Base-by-base conservation (phyloP, 2,329 filamentous ascomycete species). In the Neocucurbitaria cava region DNA sequence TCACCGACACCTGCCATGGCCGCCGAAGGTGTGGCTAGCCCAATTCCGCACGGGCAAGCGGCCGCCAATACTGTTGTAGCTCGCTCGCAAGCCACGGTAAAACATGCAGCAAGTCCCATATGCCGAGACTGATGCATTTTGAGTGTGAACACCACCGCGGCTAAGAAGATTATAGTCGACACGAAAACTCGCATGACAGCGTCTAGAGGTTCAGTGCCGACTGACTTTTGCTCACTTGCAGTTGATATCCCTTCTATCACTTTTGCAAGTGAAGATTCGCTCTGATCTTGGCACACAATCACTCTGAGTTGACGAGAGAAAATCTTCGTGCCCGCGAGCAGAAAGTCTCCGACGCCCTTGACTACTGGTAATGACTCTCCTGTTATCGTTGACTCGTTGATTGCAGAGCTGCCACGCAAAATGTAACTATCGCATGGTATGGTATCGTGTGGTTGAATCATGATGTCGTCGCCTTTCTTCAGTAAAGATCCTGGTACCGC, bases 31-130 rank as follows among this genome's bases (percentile, higher is more conserved):
- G 53, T 58, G 9, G 59, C 56, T 24, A 64, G 30, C 2, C 58
- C 61, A 24, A 64, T 42, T 3, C 51, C 61, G 41, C 61, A 64
- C 23, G 58, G 56, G 46, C 59, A 62, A 15, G 58, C 56, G 10
- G 58, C 58, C 13, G 53, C 55, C 13, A 64, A 35, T 20, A 61
- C 36, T 1, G 58, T 61, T 15, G 45, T 51, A 6, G 48, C 36
- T 43, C 48, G 50, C 36, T 53, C 33, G 10, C 44, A 50, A 15
- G 53, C 51, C 11, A 38, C 28, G 6, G 45, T 46, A 20, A 47
- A 40, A 42, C 11, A 18, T 3, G 13, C n/a, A 15, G 40, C 15
- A 38, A 38, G 30, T 15, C 23, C 17, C 18, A 24, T 20, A 11
- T 26, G 15, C 13, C 13, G 33, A 2, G 5, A 6, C 15, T 26